Conservation (phyloP, 139 green algal genomes). For the Desmodesmus armatus region DNA sequence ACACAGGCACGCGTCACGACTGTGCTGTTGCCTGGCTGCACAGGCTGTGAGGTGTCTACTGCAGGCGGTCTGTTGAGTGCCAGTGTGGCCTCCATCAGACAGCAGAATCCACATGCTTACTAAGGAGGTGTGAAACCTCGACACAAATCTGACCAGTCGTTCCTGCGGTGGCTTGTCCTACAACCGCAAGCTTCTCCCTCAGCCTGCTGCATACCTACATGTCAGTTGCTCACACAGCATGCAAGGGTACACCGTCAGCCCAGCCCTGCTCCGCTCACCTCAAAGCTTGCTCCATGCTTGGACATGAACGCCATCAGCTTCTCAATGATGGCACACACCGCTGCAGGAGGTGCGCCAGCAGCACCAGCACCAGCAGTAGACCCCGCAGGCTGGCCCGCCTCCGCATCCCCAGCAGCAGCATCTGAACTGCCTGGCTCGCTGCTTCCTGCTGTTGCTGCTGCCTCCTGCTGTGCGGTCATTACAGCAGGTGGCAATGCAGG, state of each 20-base stretch:
- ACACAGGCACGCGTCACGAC: not conserved
- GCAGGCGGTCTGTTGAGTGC: too few relatives aligned
- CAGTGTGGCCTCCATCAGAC: too few relatives aligned
- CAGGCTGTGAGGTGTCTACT: too few relatives aligned
- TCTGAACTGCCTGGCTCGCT: not conserved
- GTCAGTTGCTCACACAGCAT: not conserved
- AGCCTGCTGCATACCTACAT: not conserved
- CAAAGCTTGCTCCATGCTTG: slow-evolving; percentile 31
- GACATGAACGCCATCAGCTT: slow-evolving; percentile 64
- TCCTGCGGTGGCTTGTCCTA: too few relatives aligned
- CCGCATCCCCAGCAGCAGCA: not conserved
- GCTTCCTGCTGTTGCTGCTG: not conserved
- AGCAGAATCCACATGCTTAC: too few relatives aligned
- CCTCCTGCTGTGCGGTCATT: not conserved
- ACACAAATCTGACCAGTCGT: too few relatives aligned
- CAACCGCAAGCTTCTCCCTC: too few relatives aligned
- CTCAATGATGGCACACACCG: slow-evolving; percentile 54
- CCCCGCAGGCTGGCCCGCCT: not conserved
- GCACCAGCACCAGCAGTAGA: not conserved
- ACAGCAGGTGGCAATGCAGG: not conserved
- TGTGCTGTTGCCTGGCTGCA: too few relatives aligned
- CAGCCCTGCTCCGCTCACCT: slow-evolving; percentile 20
- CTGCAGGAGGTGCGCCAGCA: slow-evolving; percentile 12
- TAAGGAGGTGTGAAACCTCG: too few relatives aligned
- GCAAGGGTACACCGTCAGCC: not conserved